Base-by-base conservation (phyloP, 2,329 filamentous ascomycete species). In the Blumeria hordei region DNA sequence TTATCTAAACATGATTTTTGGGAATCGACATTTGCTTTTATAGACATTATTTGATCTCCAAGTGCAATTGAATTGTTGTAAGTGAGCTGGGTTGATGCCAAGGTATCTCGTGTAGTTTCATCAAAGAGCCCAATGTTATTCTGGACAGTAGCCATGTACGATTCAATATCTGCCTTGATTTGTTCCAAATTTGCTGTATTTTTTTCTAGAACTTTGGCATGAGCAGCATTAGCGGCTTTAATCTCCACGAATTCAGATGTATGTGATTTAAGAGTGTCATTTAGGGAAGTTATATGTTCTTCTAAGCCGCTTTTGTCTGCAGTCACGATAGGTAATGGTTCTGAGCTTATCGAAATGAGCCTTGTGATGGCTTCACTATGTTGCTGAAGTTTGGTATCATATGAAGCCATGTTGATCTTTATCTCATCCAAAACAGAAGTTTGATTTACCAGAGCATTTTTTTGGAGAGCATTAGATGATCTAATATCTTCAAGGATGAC, bases 381-480 rank as follows among this genome's bases (percentile, higher is more conserved):
- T 12, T 41, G 11, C 37, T 41, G 3, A 41, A 41, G 37, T 41
- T 41, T 41, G 11, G 11, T 41, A 12, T 28, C 21, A 28, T 41
- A 16, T 11, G 37, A 41, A 5, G n/a, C 37, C 2, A 16, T 41
- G n/a, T 12, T 41, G 5, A 43, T 34, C 32, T 60, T 58, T 45
- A 60, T 55, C 7, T 58, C 58, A 9, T 59, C 57, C 14, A 60
- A 28, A 34, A 55, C 45, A 37, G 55, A n/a, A 10, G 53, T 54
- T 33, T 60, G 58, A 1, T 47, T 28, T 9, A 41, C 41, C 21
- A 62, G 57, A 41, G 54, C 50, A 16, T 55, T 47, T 2, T 54
- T 55, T 54, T 64, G 61, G 2, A 59, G 59, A 16, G 61, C 58
- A 16, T 62, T 62, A 6, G 59, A 62, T 55, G 59, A 56, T 52